These are phyloP conservation scores for Coprinopsis strossmayeri DNA, from an alignment of 768 basidiomycete genomes.

Conservation along the genomic window DNA sequence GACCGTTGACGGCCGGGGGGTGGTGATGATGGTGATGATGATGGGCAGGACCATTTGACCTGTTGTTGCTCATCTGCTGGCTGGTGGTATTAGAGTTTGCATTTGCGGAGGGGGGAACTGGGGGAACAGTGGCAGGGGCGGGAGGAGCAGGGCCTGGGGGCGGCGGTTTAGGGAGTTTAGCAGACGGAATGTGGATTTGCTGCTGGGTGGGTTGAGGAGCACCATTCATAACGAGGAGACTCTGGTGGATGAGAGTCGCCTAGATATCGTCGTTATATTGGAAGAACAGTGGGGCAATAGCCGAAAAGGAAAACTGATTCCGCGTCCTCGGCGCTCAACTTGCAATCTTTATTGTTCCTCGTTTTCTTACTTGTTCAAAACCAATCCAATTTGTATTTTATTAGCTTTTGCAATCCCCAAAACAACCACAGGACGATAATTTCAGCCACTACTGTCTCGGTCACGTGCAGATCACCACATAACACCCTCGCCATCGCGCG, in stretches of 20 bases:
- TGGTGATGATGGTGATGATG: conserved; percentile 19
- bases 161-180: conserved; percentile 43
- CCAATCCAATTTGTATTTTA: neutral
- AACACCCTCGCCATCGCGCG: conserved; percentile 5
- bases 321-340: neutral
- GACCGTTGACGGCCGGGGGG: conserved; percentile 32
- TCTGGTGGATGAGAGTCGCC: neutral
- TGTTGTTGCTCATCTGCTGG: conserved; percentile 18
- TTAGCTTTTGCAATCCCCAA: no score
- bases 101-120: conserved; percentile 45
- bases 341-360: neutral
- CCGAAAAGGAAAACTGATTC: conserved; percentile 12
- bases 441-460: neutral
- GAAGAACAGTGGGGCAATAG: neutral
- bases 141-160: conserved; percentile 56
- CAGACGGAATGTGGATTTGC: conserved; percentile 23
- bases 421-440: neutral
- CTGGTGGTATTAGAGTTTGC: conserved; percentile 25
- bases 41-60: conserved; percentile 1
- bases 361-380: no score
- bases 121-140: conserved; percentile 52
- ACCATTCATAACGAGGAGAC: conserved; percentile 39
- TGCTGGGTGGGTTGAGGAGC: conserved; percentile 26
- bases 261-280: conserved; percentile 6
- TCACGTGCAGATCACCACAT: conserved; percentile 1